Evolutionary conservation across 441 rosid genomes (phyloP).

Genomic region (Pelargonium citronellum): DNA sequence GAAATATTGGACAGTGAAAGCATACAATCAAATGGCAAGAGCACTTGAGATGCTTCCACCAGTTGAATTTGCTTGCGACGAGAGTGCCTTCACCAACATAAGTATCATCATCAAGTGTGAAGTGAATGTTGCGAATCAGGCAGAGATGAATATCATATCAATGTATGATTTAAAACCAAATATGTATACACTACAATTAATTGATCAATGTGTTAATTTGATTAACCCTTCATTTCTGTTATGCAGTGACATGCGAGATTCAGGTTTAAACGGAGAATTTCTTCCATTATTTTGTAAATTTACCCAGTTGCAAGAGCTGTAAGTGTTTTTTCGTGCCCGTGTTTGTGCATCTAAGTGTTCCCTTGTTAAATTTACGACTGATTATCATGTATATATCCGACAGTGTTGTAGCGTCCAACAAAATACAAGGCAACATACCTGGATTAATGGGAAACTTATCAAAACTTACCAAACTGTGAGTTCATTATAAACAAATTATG

Average conservation of each 20-base stretch:
- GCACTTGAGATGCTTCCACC: neutral
- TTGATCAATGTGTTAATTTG: neutral
- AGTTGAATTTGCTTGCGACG: neutral
- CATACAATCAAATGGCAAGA: neutral
- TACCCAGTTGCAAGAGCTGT: neutral
- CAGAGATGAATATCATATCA: conserved; percentile 1
- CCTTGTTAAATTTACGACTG: too few relatives aligned
- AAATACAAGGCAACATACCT: neutral
- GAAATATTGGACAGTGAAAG: neutral
- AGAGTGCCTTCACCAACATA: neutral
- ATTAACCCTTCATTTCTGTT: neutral
- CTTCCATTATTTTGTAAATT: neutral
- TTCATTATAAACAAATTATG: neutral
- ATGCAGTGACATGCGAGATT: neutral
- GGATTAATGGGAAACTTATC: neutral
- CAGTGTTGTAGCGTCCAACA: neutral
- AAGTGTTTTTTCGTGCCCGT: neutral
- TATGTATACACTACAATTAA: neutral
- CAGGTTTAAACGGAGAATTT: neutral
- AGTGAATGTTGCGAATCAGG: neutral
- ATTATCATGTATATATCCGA: neutral
- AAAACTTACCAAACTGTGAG: neutral
- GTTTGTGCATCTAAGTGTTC: neutral
- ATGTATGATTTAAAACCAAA: neutral
- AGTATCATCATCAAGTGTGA: neutral